Evolutionary conservation across 176 grass and related monocot species (phyloP).

Genomic region (Oryza glumipatula): DNA sequence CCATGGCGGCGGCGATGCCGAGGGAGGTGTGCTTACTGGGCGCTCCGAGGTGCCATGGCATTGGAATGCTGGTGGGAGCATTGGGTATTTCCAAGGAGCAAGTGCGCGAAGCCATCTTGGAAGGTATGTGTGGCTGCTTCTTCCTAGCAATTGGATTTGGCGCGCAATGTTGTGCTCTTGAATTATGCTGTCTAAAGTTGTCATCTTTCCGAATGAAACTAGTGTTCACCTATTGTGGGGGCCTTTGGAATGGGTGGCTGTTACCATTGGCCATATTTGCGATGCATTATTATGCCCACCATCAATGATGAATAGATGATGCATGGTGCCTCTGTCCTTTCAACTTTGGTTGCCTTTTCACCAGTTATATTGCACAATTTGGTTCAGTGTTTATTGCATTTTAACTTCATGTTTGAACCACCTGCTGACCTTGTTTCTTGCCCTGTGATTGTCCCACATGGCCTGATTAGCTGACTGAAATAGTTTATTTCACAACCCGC

Average conservation of each 20-base stretch:
- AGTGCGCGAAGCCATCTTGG: constrained; percentile 65
- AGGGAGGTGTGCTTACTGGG: constrained; percentile 56
- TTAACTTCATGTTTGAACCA: not conserved
- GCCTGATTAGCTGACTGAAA: not conserved
- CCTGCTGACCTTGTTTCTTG: not conserved
- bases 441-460: not conserved
- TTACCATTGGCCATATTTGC: not conserved
- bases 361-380: not conserved
- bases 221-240: constrained; percentile 24
- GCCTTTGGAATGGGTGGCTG: constrained; percentile 11
- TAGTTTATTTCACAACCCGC: not conserved
- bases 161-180: not conserved
- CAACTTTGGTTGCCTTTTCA: not conserved
- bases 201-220: not conserved
- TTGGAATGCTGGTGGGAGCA: constrained; percentile 61
- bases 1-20: not conserved
- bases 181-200: constrained; percentile 3
- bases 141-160: not conserved
- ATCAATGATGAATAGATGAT: not conserved
- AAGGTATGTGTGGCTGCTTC: constrained; percentile 50
- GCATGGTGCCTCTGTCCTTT: not conserved
- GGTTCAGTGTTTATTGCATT: not conserved
- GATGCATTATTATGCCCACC: constrained; percentile 3
- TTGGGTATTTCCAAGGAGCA: constrained; percentile 63
- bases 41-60: constrained; percentile 58